These are phyloP conservation scores for Globisporangium middletonii DNA, from an alignment of 352 stramenopile species.

Conservation along the genomic window DNA sequence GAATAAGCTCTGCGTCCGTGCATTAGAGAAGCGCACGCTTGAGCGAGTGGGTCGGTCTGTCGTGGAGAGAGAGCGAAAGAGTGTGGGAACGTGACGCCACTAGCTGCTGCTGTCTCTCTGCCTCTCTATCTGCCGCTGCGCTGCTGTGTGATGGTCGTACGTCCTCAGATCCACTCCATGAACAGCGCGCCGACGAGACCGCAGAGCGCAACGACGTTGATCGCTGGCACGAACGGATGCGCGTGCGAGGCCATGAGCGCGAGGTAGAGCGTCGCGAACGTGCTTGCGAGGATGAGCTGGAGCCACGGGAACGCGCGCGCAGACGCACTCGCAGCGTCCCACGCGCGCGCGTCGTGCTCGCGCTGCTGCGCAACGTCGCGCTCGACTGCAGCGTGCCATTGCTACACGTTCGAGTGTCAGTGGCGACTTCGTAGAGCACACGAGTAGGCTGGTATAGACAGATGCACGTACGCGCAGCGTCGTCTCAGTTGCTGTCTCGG, in stretches of 20 bases:
- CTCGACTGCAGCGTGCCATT: constrained; percentile 40
- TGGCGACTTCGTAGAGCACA: background rate
- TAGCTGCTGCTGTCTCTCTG: background rate
- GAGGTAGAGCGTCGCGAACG: constrained; percentile 55
- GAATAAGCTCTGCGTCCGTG: constrained; percentile 6
- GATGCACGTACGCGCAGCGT: constrained; percentile 22
- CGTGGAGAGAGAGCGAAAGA: background rate
- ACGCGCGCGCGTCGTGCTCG: constrained; percentile 22
- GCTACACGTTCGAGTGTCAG: constrained; percentile 9
- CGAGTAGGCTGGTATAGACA: background rate
- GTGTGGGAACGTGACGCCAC: background rate
- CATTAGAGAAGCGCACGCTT: constrained; percentile 11
- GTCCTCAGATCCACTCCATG: constrained; percentile 25
- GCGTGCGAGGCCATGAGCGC: constrained; percentile 42
- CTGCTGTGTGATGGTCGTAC: background rate
- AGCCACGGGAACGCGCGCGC: constrained; percentile 43
- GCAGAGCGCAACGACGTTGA: constrained; percentile 42
- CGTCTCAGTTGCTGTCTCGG: constrained; percentile 20
- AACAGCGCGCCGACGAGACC: constrained; percentile 28
- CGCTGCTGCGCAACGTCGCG: constrained; percentile 16
- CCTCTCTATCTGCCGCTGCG: background rate
- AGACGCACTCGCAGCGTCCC: constrained; percentile 16
- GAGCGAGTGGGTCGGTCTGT: background rate
- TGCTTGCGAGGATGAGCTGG: constrained; percentile 34
- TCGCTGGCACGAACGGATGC: constrained; percentile 39